Base-by-base conservation (phyloP, 2,329 filamentous ascomycete species). In the Xylariaceae sp. region DNA sequence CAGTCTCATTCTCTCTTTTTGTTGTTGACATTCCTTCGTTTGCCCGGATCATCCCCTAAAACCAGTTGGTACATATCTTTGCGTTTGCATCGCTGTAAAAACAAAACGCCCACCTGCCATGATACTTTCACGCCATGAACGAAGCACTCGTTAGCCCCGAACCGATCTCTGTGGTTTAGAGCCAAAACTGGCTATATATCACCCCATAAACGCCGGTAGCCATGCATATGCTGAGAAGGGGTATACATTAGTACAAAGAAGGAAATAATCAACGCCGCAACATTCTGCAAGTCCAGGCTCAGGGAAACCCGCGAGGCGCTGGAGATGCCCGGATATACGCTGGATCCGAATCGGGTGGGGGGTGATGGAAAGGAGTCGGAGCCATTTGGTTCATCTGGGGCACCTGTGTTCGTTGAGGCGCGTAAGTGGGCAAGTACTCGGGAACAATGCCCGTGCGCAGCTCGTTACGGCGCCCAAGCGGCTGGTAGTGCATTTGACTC, bases 401-500 rank as follows among this genome's bases (percentile, higher is more conserved):
- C 28, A 26, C 35, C 9, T 34, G 33, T 26, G 50, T 46, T 14
- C 55, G 57, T 13, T 46, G 43, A 19, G 43, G 44, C 16, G 39
- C 34, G 19, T 54, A 53, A 2, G 34, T 29, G 9, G 53, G 40
- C 14, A 56, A 29, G 36, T 76, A 82, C 50, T 82, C 78, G 13
- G 85, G 85, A 4, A 89, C 75, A 14, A 86, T 74, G 9, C 85
- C 85, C 0, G 81, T 76, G 26, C 81, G 78, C 41, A 85, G 69
- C 29, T 83, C 78, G 42, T 79, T 71, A 21, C 78, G 70, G 55
- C 84, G 80, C 7, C 85, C 83, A 4, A 90, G 65, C 7, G 85
- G 83, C 49, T 89, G 83, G 56, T 92, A 86, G 59, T 90, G 83
- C 82, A 94, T 88, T 64, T 88, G 76, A 44, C 78, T 73, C 36